Base-by-base conservation (phyloP, 257 asterid genomes). In the Fraxinus cuspidata region DNA sequence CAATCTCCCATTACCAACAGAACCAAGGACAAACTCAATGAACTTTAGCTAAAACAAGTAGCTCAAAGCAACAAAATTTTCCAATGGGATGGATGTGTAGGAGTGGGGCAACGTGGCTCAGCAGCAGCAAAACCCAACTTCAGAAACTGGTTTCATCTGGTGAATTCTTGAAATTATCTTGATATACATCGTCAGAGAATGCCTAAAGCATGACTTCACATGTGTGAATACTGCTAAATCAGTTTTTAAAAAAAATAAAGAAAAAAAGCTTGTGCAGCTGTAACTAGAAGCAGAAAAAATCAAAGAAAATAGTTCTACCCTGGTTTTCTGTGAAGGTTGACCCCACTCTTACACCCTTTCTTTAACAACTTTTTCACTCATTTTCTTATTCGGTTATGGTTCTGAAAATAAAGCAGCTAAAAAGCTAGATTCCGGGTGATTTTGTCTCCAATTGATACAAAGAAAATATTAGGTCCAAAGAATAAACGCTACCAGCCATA, bases 181-280 rank as follows among this genome's bases (percentile, higher is more conserved):
- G 76, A 73, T 78, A 82, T 42, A 72, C 66, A 49, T 60, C 75
- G 76, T 78, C 88, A 85, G 90, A 82, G 85, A 85, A 89, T 56
- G 90, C 91, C 83, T 84, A 82, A 84, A 74, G 86, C 88, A 77
- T 88, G 92, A 44, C 80, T 79, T 83, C 80, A 87, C 91, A 89
- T 90, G 89, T 86, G 85, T 71, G 82, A 78, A 71, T 80, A 47
- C 96, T 85, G 88, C 89, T 78, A 79, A 82, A 81, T 85, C 83
- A 77, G 96, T 89, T 88, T n/a, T n/a, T n/a, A n/a, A n/a, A n/a
- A n/a, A n/a, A n/a, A n/a, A 74, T 53, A 83, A 87, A 71, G 64
- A 76, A 16, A 25, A 71, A 76, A 16, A 21, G 72, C 53, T 65
- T 81, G 85, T 78, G 79, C 51, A 11, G 51, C 84, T 81, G 80